Evolutionary conservation across 192 early-diverging fungal genomes (phyloP).

Genomic region (Coemansia sp.): DNA sequence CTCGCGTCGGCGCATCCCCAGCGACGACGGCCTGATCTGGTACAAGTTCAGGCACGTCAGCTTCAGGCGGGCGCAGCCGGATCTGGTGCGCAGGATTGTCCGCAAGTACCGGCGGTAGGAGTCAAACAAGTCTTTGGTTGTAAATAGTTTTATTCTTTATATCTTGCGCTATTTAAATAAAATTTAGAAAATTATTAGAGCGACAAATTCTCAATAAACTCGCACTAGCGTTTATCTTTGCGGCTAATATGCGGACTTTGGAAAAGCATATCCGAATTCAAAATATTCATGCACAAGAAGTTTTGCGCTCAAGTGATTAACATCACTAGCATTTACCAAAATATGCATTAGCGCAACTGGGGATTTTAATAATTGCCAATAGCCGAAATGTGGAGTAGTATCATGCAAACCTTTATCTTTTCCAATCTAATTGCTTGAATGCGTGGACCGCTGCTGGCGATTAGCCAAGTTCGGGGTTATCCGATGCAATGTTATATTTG

Average conservation of each 20-base stretch:
- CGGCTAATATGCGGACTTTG: background rate
- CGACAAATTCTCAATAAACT: background rate
- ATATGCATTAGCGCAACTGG: background rate
- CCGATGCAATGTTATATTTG: background rate
- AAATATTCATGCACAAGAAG: background rate
- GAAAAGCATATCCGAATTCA: background rate
- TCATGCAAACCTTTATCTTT: too few species aligned
- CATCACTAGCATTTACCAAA: background rate
- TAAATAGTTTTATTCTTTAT: constrained; percentile 3
- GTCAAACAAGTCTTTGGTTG: background rate
- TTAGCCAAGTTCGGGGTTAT: background rate
- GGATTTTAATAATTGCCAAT: background rate
- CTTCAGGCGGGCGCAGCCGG: background rate
- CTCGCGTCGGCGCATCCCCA: background rate
- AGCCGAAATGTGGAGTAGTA: too few species aligned
- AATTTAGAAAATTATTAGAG: background rate
- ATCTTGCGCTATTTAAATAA: background rate
- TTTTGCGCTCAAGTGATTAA: background rate
- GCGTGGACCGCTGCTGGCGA: background rate
- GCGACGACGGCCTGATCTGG: background rate
- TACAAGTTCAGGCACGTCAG: background rate
- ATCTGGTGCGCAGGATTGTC: background rate
- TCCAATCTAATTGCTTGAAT: background rate
- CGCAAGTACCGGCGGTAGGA: background rate
- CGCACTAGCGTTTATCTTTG: background rate